phyloP scores from a whole-genome alignment of 495 filamentous ascomycete species.

The Trichoderma parareesei region DNA sequence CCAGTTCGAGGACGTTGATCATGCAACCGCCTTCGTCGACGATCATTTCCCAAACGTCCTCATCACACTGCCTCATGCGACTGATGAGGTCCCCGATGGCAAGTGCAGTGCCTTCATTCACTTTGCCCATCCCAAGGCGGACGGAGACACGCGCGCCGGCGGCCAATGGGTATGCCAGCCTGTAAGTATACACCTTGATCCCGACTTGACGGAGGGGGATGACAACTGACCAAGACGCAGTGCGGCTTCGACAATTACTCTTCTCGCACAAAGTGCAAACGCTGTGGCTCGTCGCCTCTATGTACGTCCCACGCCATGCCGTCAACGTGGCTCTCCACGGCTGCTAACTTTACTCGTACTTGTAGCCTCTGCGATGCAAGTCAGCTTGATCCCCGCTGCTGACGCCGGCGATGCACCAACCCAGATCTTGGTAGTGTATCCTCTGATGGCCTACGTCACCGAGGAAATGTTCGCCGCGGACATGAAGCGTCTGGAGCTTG shows the following conservation, averaged over 20 bases:
- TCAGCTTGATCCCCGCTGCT: slow-evolving; percentile 59
- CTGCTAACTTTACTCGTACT: slow-evolving; percentile 20
- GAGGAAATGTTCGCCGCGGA: slow-evolving; percentile 75
- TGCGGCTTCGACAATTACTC: slow-evolving; percentile 67
- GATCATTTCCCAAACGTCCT: slow-evolving; percentile 11
- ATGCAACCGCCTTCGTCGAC: slow-evolving; percentile 11
- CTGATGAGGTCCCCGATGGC: slow-evolving; percentile 22
- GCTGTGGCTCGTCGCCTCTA: slow-evolving; percentile 62
- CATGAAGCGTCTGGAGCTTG: slow-evolving; percentile 63
- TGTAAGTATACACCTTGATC: slow-evolving; percentile 35
- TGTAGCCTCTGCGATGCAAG: slow-evolving; percentile 14
- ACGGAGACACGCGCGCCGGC: slow-evolving; percentile 42
- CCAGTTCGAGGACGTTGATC: slow-evolving; percentile 11
- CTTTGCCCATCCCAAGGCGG: slow-evolving; percentile 52
- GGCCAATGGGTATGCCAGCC: slow-evolving; percentile 72
- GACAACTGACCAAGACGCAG: slow-evolving; percentile 34
- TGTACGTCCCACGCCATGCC: slow-evolving; percentile 41
- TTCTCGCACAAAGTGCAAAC: slow-evolving; percentile 60
- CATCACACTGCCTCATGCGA: slow-evolving; percentile 3
- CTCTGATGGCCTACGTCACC: slow-evolving; percentile 62
- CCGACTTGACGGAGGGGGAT: background rate
- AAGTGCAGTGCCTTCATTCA: slow-evolving; percentile 49
- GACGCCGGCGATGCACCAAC: slow-evolving; percentile 74
- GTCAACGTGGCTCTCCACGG: slow-evolving; percentile 11
- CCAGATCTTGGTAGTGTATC: slow-evolving; percentile 72